Evolutionary conservation across 1,284 basidiomycete genomes (phyloP).

Genomic region (Cryptococcus sp.): DNA sequence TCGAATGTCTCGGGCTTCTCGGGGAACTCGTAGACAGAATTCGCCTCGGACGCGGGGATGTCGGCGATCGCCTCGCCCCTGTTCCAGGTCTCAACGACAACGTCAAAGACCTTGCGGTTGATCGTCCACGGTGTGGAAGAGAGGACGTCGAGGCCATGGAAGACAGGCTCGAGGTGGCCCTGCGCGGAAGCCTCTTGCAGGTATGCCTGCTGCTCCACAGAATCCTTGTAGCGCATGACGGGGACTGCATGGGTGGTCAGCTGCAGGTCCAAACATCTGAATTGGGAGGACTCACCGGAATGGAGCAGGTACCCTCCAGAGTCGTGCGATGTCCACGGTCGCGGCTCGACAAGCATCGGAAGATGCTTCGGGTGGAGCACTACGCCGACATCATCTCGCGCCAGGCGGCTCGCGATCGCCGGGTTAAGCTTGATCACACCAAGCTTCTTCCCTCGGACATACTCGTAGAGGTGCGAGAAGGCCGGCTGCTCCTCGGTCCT

Average conservation of each 20-base stretch:
- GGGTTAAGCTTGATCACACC: conserved; percentile 88
- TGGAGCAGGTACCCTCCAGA: conserved; percentile 82
- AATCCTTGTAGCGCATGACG: conserved; percentile 92
- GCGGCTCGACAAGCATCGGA: conserved; percentile 91
- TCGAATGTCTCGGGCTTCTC: conserved; percentile 61
- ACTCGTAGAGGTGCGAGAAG: conserved; percentile 90
- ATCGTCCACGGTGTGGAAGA: conserved; percentile 89
- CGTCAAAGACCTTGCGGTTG: conserved; percentile 71
- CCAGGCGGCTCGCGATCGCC: conserved; percentile 70
- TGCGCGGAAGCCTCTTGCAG: conserved; percentile 70
- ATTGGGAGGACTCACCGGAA: conserved; percentile 56
- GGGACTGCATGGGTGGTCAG: conserved; percentile 52
- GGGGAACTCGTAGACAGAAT: conserved; percentile 52
- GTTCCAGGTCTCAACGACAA: conserved; percentile 80
- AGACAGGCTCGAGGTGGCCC: conserved; percentile 79
- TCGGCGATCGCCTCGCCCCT: conserved; percentile 68
- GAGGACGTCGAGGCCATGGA: conserved; percentile 84
- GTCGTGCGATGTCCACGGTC: conserved; percentile 76
- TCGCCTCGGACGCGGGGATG: conserved; percentile 62
- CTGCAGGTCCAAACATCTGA: background rate
- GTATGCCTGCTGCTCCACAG: conserved; percentile 78
- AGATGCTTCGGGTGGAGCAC: conserved; percentile 88
- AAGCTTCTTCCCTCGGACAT: conserved; percentile 83
- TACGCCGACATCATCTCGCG: conserved; percentile 70
- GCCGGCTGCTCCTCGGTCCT: conserved; percentile 83